Evolutionary conservation across 805 yeast species (phyloP), one percentile per base, ranked within the genome.

Genomic region (Hagleromyces aurorensis): DNA sequence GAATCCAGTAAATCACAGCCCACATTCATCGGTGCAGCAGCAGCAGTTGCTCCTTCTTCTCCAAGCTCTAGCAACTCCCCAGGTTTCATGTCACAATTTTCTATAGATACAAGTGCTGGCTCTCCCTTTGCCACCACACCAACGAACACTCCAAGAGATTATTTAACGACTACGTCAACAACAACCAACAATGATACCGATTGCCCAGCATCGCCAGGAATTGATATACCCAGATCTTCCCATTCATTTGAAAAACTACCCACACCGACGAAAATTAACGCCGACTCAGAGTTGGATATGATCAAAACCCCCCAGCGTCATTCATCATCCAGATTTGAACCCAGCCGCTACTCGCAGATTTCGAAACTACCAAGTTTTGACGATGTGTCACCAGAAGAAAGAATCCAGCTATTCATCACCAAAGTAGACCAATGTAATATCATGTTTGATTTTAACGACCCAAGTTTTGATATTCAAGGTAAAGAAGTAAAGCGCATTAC

Each of bases 361-460:
- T 78, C 65, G 39, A 79, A 78, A 55, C 70, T 89, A 38, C 96
- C 96, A 13, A 67, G 72, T 32, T 86, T 89, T 52, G 87, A 84
- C 42, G 96, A 87, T 46, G 94, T 87, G 13, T 71, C 82, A 4
- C 80, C 85, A 13, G 84, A 76, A 39, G 89, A 84, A 50, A 78
- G 80, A 39, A 72, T 78, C 29, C 39, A 50, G 16, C 67, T 91
- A 38, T 91, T 91, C 49, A 62, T 86, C 31, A 80, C 80, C 46
- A 91, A 91, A 52, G 77, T 89, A 29, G 94, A 86, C 48, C 98
- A 91, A 60, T 89, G 97, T 65, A 85, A 84, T 55, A 78, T 86
- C 15, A 75, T 91, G 64, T 91, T 89, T 64, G 96, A 91, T 62
- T 91, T 91, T 53, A 73, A 74, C 48, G 97, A 91, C 58, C 94